Conservation (phyloP, 257 asterid species). For the Plantago elongata region DNA sequence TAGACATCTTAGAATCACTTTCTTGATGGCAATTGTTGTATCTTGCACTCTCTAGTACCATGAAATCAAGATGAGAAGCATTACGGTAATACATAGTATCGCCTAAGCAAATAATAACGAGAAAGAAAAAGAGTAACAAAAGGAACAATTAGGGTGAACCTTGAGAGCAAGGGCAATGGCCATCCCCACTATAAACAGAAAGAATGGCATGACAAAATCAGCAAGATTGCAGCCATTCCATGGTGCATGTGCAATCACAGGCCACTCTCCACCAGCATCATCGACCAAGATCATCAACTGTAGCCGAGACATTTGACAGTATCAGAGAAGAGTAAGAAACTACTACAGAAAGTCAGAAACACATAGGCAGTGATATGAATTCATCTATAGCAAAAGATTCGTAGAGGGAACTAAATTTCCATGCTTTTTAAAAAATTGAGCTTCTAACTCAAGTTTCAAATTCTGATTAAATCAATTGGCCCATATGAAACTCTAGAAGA, state of each 20-base stretch:
- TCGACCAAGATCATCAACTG: conserved; percentile 78
- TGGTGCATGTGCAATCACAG: conserved; percentile 70
- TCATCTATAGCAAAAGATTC: too few relatives aligned
- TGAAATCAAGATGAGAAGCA: background rate
- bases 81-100: background rate
- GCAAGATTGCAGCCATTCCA: conserved; percentile 87
- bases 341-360: background rate
- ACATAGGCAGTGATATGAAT: background rate
- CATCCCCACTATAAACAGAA: conserved; percentile 75
- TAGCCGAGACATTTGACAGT: conserved; percentile 2
- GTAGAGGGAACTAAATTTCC: too few relatives aligned
- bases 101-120: background rate
- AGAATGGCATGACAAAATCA: conserved; percentile 86
- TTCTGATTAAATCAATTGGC: too few relatives aligned
- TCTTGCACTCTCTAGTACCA: conserved; percentile 46
- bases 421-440: too few relatives aligned
- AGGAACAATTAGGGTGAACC: conserved; percentile 26
- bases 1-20: conserved; percentile 59
- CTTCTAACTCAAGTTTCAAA: too few relatives aligned
- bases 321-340: background rate
- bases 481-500: too few relatives aligned
- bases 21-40: conserved; percentile 35
- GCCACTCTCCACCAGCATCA: conserved; percentile 82
- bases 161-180: conserved; percentile 68
- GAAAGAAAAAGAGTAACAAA: too few relatives aligned